Evolutionary conservation across 768 basidiomycete genomes (phyloP).

Genomic region (Mycena floridula): DNA sequence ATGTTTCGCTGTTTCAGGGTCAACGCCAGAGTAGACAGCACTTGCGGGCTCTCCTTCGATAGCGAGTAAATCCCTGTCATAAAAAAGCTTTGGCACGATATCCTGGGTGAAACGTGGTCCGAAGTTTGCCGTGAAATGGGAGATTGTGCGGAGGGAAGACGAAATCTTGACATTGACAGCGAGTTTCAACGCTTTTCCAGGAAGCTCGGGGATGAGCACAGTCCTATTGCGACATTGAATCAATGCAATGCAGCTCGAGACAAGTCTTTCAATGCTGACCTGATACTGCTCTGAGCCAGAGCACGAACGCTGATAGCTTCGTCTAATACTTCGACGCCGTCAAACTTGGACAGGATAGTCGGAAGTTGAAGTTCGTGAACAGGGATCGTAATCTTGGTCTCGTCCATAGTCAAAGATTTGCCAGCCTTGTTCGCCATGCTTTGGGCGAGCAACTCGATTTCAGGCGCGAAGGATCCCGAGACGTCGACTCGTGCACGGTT

Average conservation of each 20-base stretch:
- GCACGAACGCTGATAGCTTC: slow-evolving; percentile 35
- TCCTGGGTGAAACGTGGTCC: slow-evolving; percentile 50
- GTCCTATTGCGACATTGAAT: slow-evolving; percentile 27
- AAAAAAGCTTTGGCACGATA: slow-evolving; percentile 40
- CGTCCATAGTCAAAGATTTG: slow-evolving; percentile 16
- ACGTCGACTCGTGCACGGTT: slow-evolving; percentile 29
- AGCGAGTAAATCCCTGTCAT: slow-evolving; percentile 34
- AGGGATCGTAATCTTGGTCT: slow-evolving; percentile 34
- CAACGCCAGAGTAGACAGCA: slow-evolving; percentile 33
- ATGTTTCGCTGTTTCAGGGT: slow-evolving; percentile 46
- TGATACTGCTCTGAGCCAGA: slow-evolving; percentile 46
- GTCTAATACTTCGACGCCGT: slow-evolving; percentile 33
- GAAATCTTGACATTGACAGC: slow-evolving; percentile 53
- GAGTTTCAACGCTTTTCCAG: slow-evolving; percentile 41
- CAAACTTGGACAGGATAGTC: slow-evolving; percentile 37
- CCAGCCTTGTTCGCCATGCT: slow-evolving; percentile 27
- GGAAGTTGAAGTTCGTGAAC: slow-evolving; percentile 48
- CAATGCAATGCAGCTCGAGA: slow-evolving; percentile 4
- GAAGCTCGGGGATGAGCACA: slow-evolving; percentile 38
- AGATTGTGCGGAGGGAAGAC: slow-evolving; percentile 51
- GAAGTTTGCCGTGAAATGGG: slow-evolving; percentile 52
- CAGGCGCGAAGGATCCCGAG: slow-evolving; percentile 36
- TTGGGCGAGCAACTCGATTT: slow-evolving; percentile 25
- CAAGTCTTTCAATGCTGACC: slow-evolving; percentile 24
- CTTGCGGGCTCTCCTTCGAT: slow-evolving; percentile 46